Evolutionary conservation across 352 stramenopile genomes (phyloP), one percentile per base, ranked within the genome.

Genomic region (Globisporangium yorkense): DNA sequence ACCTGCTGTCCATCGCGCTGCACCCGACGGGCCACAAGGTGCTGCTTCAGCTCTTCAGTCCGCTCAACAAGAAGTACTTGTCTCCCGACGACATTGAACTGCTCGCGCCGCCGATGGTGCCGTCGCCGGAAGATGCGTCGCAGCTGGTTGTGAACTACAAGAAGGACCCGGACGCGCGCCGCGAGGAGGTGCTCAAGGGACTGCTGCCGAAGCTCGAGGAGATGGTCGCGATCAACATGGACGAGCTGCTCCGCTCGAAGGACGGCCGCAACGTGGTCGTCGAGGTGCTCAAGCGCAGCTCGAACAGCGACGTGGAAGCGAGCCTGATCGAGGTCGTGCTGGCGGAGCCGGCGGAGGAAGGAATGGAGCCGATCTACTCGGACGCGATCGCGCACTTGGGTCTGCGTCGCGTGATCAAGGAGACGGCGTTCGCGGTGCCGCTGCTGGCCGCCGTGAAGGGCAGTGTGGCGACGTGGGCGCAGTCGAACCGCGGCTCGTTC

Each of bases 131-230:
- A 29, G 82, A 91, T 54, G 51, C 83, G 9, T 79, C 46, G 24
- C 59, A 84, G 33, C 61, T 72, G 33, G 64, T 91, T 10, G 78
- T 94, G 41, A 95, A 93, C 65, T 95, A 95, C 80, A 93, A 93
- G 75, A 95, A 95, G 62, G 77, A 92, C 63, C 85, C 85, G 21
- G 70, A 84, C 1, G 70, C 75, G 48, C 83, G 84, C 72, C 80
- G 81, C 39, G 75, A 89, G 40, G 84, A 93, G 62, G 56, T 93
- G 27, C 65, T 92, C 40, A 88, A 89, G 63, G 81, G 82, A 45
- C 58, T 92, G 58, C 54, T 90, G 61, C 76, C 85, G 24, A 90
- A 92, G 65, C 70, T 94, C n/a, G 75, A 92, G 57, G 80, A 88
- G 18, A 82, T 94, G 69, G 89, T 83, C 48, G 57, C 54, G 8